Evolutionary conservation across 2,329 filamentous ascomycete genomes (phyloP).

Genomic region (Amphichorda felina): DNA sequence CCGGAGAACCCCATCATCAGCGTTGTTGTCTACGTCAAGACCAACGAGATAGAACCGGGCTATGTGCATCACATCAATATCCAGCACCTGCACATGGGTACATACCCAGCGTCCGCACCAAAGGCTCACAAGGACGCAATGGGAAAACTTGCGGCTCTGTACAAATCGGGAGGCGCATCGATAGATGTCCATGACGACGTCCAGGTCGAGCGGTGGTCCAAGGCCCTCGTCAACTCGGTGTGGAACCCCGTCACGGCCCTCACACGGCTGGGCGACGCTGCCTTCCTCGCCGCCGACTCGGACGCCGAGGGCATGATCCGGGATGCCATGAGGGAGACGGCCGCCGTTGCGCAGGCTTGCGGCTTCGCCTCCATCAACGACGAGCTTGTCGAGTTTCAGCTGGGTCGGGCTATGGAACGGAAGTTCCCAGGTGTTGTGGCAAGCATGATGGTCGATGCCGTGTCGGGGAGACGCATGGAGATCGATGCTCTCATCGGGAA

Average conservation of each 20-base stretch:
- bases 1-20: constrained; percentile 37
- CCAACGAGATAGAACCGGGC: constrained; percentile 34
- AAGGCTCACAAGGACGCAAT: constrained; percentile 10
- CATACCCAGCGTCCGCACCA: background rate
- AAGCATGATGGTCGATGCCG: no score
- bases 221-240: constrained; percentile 40
- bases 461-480: no score
- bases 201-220: constrained; percentile 39
- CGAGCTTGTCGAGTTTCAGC: no score
- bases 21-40: constrained; percentile 39
- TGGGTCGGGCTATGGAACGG: no score
- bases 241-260: constrained; percentile 47
- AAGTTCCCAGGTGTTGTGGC: no score
- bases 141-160: constrained; percentile 1
- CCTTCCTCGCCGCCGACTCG: no score
- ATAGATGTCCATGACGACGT: constrained; percentile 32
- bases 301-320: no score
- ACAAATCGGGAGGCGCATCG: constrained; percentile 24
- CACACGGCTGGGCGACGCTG: constrained; percentile 30
- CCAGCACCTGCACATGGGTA: constrained; percentile 14
- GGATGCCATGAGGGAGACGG: no score
- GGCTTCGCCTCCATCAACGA: no score
- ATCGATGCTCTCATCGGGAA: no score
- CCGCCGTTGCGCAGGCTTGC: no score
- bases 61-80: constrained; percentile 31